phyloP scores from a whole-genome alignment of 371 early-diverging fungal genomes.

The Mucor mucedo region DNA sequence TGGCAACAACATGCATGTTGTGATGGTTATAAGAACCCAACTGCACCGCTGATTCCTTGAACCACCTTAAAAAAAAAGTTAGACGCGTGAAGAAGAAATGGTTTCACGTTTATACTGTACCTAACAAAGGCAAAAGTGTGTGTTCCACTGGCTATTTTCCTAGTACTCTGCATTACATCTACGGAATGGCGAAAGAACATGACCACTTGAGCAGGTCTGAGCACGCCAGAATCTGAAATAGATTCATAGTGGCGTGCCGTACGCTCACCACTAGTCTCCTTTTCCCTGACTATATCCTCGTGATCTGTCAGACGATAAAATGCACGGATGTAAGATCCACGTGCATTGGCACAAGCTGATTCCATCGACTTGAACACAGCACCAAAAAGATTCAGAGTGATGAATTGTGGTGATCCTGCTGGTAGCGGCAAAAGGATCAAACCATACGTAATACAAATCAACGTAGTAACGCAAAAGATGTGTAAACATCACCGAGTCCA shows the following conservation, averaged over 20 bases:
- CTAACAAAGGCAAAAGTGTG: no score
- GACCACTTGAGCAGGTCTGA: neutral
- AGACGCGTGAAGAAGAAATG: no score
- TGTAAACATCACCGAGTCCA: neutral
- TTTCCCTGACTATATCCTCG: neutral
- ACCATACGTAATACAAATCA: neutral
- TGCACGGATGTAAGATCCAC: neutral
- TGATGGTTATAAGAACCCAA: no score
- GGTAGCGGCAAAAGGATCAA: neutral
- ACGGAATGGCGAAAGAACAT: no score
- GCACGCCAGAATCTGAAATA: neutral
- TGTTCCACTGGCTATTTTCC: no score
- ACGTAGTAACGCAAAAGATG: neutral
- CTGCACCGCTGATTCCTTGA: no score
- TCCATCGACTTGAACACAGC: neutral
- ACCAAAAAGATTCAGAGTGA: neutral
- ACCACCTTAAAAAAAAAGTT: neutral
- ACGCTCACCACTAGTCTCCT: neutral
- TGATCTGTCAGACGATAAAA: neutral
- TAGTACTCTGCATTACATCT: no score
- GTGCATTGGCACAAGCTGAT: neutral
- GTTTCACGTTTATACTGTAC: no score
- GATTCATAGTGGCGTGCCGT: neutral
- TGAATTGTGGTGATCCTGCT: neutral
- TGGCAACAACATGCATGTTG: no score